Conservation (phyloP, 2,329 filamentous ascomycete genomes). For the Aspergillus sp. region DNA sequence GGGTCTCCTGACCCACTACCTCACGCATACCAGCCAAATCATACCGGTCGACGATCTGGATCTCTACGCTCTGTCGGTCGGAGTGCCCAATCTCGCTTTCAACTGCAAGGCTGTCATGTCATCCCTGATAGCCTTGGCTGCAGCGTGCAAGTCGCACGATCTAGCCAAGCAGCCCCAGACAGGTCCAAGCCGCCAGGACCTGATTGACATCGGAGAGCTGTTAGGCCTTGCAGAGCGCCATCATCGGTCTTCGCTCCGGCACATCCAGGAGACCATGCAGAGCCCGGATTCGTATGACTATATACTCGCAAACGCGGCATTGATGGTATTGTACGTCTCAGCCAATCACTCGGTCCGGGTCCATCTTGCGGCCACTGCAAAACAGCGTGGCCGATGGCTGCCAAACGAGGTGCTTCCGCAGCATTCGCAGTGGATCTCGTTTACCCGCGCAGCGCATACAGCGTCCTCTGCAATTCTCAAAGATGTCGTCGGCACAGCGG, state of each 20-base stretch:
- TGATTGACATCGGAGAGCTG: constrained; percentile 21
- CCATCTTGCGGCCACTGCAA: constrained; percentile 25
- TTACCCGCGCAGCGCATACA: constrained; percentile 35
- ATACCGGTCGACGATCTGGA: constrained; percentile 38
- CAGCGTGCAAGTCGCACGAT: constrained; percentile 38
- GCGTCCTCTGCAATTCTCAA: constrained; percentile 33
- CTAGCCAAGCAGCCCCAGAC: constrained; percentile 8
- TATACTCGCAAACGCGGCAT: constrained; percentile 38
- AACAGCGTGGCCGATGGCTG: constrained; percentile 11
- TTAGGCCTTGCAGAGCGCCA: constrained; percentile 34
- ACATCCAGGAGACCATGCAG: constrained; percentile 35
- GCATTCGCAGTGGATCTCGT: constrained; percentile 37
- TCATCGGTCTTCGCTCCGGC: constrained; percentile 37
- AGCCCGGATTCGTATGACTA: constrained; percentile 31
- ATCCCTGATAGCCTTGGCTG: constrained; percentile 43
- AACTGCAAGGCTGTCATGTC: constrained; percentile 40
- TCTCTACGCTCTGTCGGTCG: constrained; percentile 40
- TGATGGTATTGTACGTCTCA: constrained; percentile 44
- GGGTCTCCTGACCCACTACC: constrained; percentile 41
- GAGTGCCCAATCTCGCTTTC: constrained; percentile 44
- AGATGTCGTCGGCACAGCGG: constrained; percentile 1
- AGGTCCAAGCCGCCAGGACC: neutral
- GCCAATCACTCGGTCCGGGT: constrained; percentile 39
- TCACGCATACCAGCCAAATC: constrained; percentile 40
- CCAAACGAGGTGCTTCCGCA: constrained; percentile 29